A percentile compares a stretch with the other conserved stretches of the same genome.
These are phyloP conservation scores for Forsythia suspensa DNA, from an alignment of 257 asterid species.

Conservation along the genomic window DNA sequence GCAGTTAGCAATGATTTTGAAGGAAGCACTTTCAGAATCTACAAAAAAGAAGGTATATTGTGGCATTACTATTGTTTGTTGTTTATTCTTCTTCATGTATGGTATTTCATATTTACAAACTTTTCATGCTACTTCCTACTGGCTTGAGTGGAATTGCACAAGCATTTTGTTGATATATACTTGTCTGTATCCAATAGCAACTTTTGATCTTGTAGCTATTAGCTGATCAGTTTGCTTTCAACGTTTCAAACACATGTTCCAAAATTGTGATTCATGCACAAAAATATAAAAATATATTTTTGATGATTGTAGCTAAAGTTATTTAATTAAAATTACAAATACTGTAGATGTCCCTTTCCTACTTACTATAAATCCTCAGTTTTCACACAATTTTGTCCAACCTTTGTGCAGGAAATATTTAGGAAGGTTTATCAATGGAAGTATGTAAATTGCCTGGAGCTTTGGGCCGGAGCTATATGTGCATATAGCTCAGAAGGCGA, in stretches of 20 bases:
- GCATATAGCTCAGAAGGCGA: conserved; percentile 72
- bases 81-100: neutral
- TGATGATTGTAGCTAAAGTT: conserved; percentile 2
- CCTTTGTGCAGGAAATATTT: conserved; percentile 57
- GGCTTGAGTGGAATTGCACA: neutral
- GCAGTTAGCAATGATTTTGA: conserved; percentile 79
- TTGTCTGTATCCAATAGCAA: neutral
- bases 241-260: neutral
- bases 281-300: neutral
- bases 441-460: conserved; percentile 87
- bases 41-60: conserved; percentile 52
- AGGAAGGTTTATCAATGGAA: conserved; percentile 96
- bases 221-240: neutral
- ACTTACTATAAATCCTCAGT: neutral
- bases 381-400: conserved; percentile 11
- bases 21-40: conserved; percentile 60
- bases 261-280: neutral
- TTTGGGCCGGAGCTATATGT: conserved; percentile 92
- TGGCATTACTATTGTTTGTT: neutral
- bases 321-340: neutral
- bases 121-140: neutral
- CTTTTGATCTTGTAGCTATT: conserved; percentile 2
- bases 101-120: neutral
- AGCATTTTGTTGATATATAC: neutral
- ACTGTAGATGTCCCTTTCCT: neutral